Base-by-base conservation (phyloP, 257 asterid genomes). In the Gardenia jasminoides region DNA sequence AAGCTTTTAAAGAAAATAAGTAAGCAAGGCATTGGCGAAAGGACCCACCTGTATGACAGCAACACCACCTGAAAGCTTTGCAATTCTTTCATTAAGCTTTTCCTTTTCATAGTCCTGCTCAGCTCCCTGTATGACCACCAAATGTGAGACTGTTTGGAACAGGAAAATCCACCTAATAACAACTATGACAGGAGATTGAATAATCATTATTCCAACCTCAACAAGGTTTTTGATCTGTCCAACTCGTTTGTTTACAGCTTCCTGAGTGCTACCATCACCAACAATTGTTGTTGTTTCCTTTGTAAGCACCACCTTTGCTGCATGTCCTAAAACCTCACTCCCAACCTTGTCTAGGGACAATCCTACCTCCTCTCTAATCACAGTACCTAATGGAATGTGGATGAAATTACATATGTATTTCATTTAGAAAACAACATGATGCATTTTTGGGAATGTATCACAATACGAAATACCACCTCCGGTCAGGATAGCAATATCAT, bases 21-120 rank as follows among this genome's bases (percentile, higher is more conserved):
- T 19, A 31, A 22, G 61, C 58, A 61, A 70, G 9, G 2, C 61
- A 59, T 39, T 1, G 16, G 3, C 6, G 3, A 3, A 72, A 50
- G 11, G 13, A 74, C 70, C 78, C 48, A 85, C 89, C 89, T 87
- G 82, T 59, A 87, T 79, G 59, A 87, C 90, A 79, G 90, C 87
- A 76, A 87, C 90, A 71, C 90, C 90, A 39, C 90, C 90, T n/a
- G 87, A 87, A 44, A 87, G 83, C 71, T 87, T 87, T 1, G 90
- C 89, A 67, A 87, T 85, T 83, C 90, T 81, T 82, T 81, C 87
- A 67, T 67, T 52, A 50, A 87, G 83, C 78, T 87, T 87, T 70
- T 83, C 87, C 56, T 85, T 84, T 75, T 80, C 88, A 36, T 83
- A 75, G 66, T 79, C 85, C 31, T 81, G 84, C 43, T 83, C 86